phyloP scores from a whole-genome alignment of 208 protist species.

The Herpetomonas samuelpessoai region DNA sequence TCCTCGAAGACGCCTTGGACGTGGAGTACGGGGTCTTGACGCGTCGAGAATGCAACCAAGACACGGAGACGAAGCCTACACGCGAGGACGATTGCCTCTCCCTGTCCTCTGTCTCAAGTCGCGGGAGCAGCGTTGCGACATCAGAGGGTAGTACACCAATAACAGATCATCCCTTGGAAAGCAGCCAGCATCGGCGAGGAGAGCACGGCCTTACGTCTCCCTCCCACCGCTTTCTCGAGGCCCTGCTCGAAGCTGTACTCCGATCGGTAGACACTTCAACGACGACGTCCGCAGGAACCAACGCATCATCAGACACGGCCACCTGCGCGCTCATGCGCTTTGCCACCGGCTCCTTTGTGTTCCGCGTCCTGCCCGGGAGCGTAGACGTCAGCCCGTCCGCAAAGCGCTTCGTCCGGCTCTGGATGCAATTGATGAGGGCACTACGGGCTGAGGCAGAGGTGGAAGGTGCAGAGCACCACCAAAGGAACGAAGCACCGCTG shows the following conservation, averaged over 20 bases:
- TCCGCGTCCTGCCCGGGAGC: not conserved
- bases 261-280: not conserved
- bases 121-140: not conserved
- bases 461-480: not conserved
- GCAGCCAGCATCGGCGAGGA: too few relatives aligned
- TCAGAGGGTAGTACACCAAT: not conserved
- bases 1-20: conserved; percentile 79
- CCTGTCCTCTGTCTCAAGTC: not conserved
- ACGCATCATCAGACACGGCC: not conserved
- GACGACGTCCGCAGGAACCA: not conserved
- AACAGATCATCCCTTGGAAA: not conserved
- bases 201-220: not conserved
- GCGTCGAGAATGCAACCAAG: conserved; percentile 3
- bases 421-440: conserved; percentile 7
- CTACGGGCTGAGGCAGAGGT: not conserved
- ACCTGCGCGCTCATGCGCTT: not conserved
- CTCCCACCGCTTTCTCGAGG: not conserved
- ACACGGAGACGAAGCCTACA: not conserved
- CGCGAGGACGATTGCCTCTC: not conserved
- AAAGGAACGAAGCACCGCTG: not conserved
- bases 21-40: conserved; percentile 54
- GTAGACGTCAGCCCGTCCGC: not conserved
- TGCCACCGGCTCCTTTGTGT: not conserved
- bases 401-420: conserved; percentile 5
- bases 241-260: not conserved